These are phyloP conservation scores for Aureobasidium sp. DNA, from an alignment of 2,329 filamentous ascomycete genomes.

Conservation along the genomic window DNA sequence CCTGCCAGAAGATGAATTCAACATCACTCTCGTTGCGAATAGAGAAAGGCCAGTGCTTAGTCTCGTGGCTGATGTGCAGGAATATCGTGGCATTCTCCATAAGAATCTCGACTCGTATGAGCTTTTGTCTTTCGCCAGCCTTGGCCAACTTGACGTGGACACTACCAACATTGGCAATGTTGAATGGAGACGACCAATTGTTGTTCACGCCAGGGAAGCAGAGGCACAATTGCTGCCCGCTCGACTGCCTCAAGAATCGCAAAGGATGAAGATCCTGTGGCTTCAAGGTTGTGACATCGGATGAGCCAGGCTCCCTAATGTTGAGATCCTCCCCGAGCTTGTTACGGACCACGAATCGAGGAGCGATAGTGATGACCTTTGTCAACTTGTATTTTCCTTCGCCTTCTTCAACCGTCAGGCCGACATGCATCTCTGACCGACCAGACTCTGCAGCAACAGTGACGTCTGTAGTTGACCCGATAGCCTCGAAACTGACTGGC, in stretches of 20 bases:
- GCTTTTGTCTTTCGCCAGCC: slow-evolving; percentile 76
- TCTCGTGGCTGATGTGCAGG: slow-evolving; percentile 81
- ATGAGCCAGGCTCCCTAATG: slow-evolving; percentile 85
- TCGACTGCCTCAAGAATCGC: slow-evolving; percentile 78
- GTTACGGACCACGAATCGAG: slow-evolving; percentile 90
- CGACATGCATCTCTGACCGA: slow-evolving; percentile 78
- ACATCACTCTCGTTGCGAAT: slow-evolving; percentile 98
- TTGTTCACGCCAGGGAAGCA: slow-evolving; percentile 94
- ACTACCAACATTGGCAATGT: slow-evolving; percentile 89
- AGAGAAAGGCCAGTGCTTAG: slow-evolving; percentile 94
- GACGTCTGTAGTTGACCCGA: slow-evolving; percentile 86
- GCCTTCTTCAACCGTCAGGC: slow-evolving; percentile 80
- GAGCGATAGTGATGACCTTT: slow-evolving; percentile 87
- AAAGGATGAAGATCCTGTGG: slow-evolving; percentile 75
- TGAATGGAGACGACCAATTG: slow-evolving; percentile 96
- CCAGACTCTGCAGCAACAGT: slow-evolving; percentile 66
- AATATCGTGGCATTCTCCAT: slow-evolving; percentile 94
- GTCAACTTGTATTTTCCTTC: slow-evolving; percentile 97
- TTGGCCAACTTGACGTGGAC: slow-evolving; percentile 92
- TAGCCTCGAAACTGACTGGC: slow-evolving; percentile 94
- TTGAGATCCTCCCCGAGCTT: slow-evolving; percentile 82
- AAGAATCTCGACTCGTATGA: slow-evolving; percentile 81
- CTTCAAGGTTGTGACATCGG: slow-evolving; percentile 71
- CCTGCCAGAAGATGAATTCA: slow-evolving; percentile 94
- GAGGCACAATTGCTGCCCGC: slow-evolving; percentile 81